Evolutionary conservation across 345 rosid genomes (phyloP), one percentile per base, ranked within the genome.

Genomic region (Dimocarpus longan): DNA sequence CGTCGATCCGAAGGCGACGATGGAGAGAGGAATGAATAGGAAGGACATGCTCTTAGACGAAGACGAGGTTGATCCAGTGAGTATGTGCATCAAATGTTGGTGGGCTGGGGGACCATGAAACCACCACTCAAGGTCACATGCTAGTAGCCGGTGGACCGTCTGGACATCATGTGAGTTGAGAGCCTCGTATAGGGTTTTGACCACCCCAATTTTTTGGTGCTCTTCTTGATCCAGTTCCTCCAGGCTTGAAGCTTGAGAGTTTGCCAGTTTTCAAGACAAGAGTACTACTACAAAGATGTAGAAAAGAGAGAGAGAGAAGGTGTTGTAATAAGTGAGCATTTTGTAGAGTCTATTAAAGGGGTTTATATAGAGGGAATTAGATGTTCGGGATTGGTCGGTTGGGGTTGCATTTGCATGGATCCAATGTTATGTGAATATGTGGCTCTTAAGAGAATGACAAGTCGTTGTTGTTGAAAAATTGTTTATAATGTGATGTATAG

Each of bases 91-190:
- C 83, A 82, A 74, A 52, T 76, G 69, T 54, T 82, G 84, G 78
- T 80, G 84, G 15, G 63, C 10, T 0, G 87, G 87, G 0, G 87
- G 87, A 8, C 87, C 87, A 26, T 80, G 85, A 78, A 82, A 82
- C 84, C 85, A 82, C 87, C 87, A 85, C 60, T 82, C 85, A 4
- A 82, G 85, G 80, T 85, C 84, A 5, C 78, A 62, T 7, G 70
- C 70, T 3, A 85, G 75, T 28, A 77, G 24, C 4, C 71, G 77
- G 42, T 82, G 82, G 37, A 82, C 85, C 60, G 52, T 67, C 13
- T 66, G 42, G 5, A 80, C 83, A 67, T 82, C 80, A 16, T 19
- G 71, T 3, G 63, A 42, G 62, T 5, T 68, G 8, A 85, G 65
- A 43, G 87, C 87, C 7, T 80, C 76, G 11, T 85, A 85, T 1